These are phyloP conservation scores for Mimosa pudica DNA, from an alignment of 306 rosid species.

Conservation along the genomic window DNA sequence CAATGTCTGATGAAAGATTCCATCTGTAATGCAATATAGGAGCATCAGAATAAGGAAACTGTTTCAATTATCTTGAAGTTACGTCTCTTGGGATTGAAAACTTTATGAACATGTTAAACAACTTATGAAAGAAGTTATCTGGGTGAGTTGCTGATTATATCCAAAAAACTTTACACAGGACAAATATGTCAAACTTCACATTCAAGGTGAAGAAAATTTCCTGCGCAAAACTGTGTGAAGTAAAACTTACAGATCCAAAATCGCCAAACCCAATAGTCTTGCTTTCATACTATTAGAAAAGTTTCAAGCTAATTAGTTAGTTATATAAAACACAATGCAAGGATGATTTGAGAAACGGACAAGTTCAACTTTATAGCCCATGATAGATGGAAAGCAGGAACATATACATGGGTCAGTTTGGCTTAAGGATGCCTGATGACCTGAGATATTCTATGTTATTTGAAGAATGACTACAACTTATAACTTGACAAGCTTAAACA, in stretches of 20 bases:
- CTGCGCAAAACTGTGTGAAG: not conserved
- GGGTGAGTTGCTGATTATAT: not conserved
- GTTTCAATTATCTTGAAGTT: constrained; percentile 17
- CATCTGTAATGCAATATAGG: constrained; percentile 58
- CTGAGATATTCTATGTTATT: not conserved
- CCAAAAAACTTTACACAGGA: not conserved
- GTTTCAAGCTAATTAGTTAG: constrained; percentile 6
- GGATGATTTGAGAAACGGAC: constrained; percentile 15
- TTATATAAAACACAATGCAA: constrained; percentile 5
- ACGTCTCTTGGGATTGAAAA: not conserved
- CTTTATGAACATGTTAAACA: not conserved
- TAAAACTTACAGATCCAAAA: not conserved
- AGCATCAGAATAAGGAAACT: constrained; percentile 23
- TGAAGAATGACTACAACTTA: not conserved
- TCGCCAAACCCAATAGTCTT: not conserved
- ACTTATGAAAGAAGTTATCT: not conserved
- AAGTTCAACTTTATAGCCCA: constrained; percentile 7
- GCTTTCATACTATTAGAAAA: not conserved
- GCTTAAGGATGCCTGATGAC: constrained; percentile 17
- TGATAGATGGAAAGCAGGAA: constrained; percentile 3
- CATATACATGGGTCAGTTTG: not conserved
- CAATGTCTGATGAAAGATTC: constrained; percentile 84
- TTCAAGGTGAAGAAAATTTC: not conserved
- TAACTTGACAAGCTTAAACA: not conserved
- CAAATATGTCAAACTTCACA: not conserved